phyloP scores from a whole-genome alignment of 495 filamentous ascomycete genomes.

The Neurospora sp. region DNA sequence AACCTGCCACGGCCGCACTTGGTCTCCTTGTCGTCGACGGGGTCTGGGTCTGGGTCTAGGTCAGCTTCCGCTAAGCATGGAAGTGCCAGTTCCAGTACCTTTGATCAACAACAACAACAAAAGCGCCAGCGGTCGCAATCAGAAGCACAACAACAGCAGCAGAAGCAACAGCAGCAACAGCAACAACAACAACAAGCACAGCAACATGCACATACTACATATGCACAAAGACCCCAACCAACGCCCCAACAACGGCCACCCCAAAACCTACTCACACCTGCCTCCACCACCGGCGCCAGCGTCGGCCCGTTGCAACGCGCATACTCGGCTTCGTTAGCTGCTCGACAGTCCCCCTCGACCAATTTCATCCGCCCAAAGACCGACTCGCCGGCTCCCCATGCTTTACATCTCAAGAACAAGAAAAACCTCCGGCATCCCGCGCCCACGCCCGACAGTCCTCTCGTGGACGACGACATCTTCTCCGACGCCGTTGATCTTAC shows the following conservation, averaged over 20 bases:
- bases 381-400: neutral
- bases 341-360: conserved; percentile 1
- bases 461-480: conserved; percentile 19
- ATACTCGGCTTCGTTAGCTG: conserved; percentile 21
- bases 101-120: neutral
- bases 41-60: neutral
- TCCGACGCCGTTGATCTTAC: conserved; percentile 63
- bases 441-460: neutral
- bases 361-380: neutral
- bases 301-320: conserved; percentile 23
- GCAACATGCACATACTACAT: neutral
- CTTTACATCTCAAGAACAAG: neutral
- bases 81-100: neutral
- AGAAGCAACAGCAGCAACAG: neutral
- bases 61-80: neutral
- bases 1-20: neutral
- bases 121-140: neutral
- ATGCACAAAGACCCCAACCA: neutral
- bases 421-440: neutral
- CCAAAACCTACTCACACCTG: conserved; percentile 27
- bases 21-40: neutral
- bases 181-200: neutral
- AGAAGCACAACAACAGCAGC: neutral
- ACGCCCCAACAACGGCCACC: conserved; percentile 8
- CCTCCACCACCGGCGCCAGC: conserved; percentile 19